These are phyloP conservation scores for Penicillium manginii DNA, from an alignment of 495 filamentous ascomycete genomes.

Conservation along the genomic window DNA sequence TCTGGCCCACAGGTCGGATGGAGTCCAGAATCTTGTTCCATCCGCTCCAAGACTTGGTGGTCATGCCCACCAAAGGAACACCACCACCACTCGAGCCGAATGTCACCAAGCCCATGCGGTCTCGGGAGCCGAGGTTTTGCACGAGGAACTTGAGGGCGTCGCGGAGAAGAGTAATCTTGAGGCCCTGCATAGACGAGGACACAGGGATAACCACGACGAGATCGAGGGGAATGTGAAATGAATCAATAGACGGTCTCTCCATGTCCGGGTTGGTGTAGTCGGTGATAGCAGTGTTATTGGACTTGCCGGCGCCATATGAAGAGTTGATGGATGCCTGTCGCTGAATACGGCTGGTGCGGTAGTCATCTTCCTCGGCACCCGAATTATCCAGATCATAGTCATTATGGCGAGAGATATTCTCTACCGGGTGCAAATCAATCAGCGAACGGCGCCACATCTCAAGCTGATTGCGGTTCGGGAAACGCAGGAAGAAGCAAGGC, in stretches of 20 bases:
- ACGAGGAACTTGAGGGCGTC: slow-evolving; percentile 95
- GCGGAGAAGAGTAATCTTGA: slow-evolving; percentile 95
- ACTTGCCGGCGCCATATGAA: slow-evolving; percentile 69
- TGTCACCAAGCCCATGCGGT: slow-evolving; percentile 96
- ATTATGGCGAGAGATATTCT: slow-evolving; percentile 62
- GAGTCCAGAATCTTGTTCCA: slow-evolving; percentile 88
- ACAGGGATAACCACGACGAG: slow-evolving; percentile 97
- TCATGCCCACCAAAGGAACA: slow-evolving; percentile 96
- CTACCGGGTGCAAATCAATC: slow-evolving; percentile 73
- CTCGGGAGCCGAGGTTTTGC: slow-evolving; percentile 85
- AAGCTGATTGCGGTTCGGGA: slow-evolving; percentile 81
- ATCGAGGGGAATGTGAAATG: slow-evolving; percentile 90
- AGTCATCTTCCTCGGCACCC: slow-evolving; percentile 92
- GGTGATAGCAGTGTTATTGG: slow-evolving; percentile 49
- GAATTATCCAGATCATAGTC: slow-evolving; percentile 81
- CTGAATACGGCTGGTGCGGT: slow-evolving; percentile 68
- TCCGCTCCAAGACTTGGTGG: slow-evolving; percentile 88
- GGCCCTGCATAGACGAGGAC: slow-evolving; percentile 97
- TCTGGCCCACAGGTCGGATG: slow-evolving; percentile 92
- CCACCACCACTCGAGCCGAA: slow-evolving; percentile 95
- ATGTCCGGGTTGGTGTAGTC: slow-evolving; percentile 68
- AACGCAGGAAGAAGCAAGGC: slow-evolving; percentile 94
- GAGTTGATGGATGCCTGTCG: slow-evolving; percentile 87
- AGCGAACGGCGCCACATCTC: slow-evolving; percentile 91
- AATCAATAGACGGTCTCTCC: slow-evolving; percentile 57